These are phyloP conservation scores for Delonix regia DNA, from an alignment of 306 rosid genomes.

Conservation along the genomic window DNA sequence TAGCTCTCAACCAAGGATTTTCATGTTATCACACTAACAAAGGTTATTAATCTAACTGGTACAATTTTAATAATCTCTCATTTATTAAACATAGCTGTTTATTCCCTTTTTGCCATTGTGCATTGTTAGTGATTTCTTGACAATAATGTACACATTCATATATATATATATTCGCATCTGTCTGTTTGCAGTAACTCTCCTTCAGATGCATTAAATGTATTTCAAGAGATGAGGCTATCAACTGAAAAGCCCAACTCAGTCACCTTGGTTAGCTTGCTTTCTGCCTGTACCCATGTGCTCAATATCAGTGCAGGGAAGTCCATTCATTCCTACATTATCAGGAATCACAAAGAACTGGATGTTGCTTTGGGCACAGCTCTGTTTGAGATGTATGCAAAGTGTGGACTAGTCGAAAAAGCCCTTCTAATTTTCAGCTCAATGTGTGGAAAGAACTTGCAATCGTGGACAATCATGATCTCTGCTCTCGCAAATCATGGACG, in stretches of 20 bases:
- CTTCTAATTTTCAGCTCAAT: constrained; percentile 49
- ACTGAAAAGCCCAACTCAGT: constrained; percentile 52
- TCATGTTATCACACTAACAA: background rate
- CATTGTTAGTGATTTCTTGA: background rate
- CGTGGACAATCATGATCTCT: constrained; percentile 70
- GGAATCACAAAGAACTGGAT: constrained; percentile 38
- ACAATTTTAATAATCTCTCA: background rate
- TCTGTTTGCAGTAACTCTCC: constrained; percentile 37
- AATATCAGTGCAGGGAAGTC: constrained; percentile 47
- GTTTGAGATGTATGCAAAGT: constrained; percentile 61
- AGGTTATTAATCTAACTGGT: background rate
- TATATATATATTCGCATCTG: background rate
- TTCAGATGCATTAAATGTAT: constrained; percentile 40
- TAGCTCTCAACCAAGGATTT: background rate
- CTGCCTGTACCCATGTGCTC: constrained; percentile 50
- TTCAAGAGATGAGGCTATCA: constrained; percentile 43
- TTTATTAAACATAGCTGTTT: background rate
- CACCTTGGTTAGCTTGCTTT: constrained; percentile 62
- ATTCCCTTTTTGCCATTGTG: background rate
- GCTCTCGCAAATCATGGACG: constrained; percentile 62
- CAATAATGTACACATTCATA: background rate
- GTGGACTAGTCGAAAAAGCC: constrained; percentile 54
- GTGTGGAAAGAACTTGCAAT: constrained; percentile 56
- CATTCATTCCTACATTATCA: constrained; percentile 49
- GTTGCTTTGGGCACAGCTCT: constrained; percentile 62